Evolutionary conservation across 2,329 filamentous ascomycete genomes (phyloP), one percentile per base, ranked within the genome.

Genomic region (Gaeumannomyces sp.): DNA sequence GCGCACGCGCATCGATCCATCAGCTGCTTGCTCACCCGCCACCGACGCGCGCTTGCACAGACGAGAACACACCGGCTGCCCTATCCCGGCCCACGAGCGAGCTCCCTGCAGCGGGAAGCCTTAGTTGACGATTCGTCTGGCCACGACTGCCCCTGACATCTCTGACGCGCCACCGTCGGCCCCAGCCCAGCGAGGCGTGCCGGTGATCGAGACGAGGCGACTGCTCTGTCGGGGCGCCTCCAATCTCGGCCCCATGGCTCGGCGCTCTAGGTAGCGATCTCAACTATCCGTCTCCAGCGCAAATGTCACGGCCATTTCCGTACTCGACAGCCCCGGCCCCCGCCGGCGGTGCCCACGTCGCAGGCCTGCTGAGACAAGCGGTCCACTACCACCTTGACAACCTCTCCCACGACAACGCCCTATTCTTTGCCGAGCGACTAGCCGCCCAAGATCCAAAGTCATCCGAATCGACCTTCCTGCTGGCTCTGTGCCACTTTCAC

Each of bases 341-440:
- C 53, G 81, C 80, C 65, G 79, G 75, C 69, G 76, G 79, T 62
- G 79, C 80, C 68, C 50, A 63, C 29, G 78, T 84, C 59, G 80
- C 80, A 62, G 77, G 79, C 71, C 78, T 86, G 67, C 72, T 89
- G 66, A 81, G 83, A 72, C 85, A 89, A 75, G 77, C 84, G 65
- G 79, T 89, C 65, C 78, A 88, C 72, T 88, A 89, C 73, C 86
- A 89, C 71, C 87, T 99, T 75, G 95, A 99, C 81, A 96, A 97
- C 74, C 89, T 93, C 73, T 87, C 93, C 53, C 84, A 90, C 73
- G 88, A 93, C 65, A 98, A 96, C 74, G 95, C 95, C 65, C 87
- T 97, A 58, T 99, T 99, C 79, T 92, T 97, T 67, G 91, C 95
- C 66, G 92, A 94, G 73, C 88, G 95, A 69, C 85, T 97, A 27